Percentiles rank a stretch among this genome's conserved stretches.
These are phyloP conservation scores for Amanita rubescens DNA, from an alignment of 768 basidiomycete species.

Conservation along the genomic window DNA sequence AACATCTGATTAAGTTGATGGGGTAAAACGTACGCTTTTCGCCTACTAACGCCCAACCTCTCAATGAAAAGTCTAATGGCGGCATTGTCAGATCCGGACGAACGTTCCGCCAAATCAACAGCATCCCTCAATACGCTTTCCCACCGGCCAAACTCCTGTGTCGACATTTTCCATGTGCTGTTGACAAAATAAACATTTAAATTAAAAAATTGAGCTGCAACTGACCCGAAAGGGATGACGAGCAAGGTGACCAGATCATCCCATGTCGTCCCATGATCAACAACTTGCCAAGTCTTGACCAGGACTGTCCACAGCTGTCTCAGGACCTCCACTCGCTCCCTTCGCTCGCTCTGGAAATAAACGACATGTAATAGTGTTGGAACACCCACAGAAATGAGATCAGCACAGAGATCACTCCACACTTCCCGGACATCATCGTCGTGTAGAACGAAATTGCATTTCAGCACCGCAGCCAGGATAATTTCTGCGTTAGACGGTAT, in stretches of 20 bases:
- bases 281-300: slow-evolving; percentile 25
- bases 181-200: slow-evolving; percentile 5
- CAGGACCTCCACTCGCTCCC: slow-evolving; percentile 24
- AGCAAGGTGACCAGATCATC: slow-evolving; percentile 37
- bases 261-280: slow-evolving; percentile 25
- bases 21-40: background rate
- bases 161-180: slow-evolving; percentile 41
- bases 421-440: slow-evolving; percentile 28
- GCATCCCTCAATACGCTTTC: slow-evolving; percentile 25
- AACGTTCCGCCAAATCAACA: slow-evolving; percentile 17
- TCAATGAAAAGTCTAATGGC: slow-evolving; percentile 25
- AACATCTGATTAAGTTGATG: background rate
- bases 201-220: background rate
- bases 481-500: slow-evolving; percentile 37
- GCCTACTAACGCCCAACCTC: slow-evolving; percentile 16
- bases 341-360: slow-evolving; percentile 19
- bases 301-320: slow-evolving; percentile 43
- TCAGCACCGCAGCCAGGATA: slow-evolving; percentile 40
- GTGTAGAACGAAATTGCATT: slow-evolving; percentile 31
- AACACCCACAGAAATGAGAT: slow-evolving; percentile 35
- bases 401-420: slow-evolving; percentile 45
- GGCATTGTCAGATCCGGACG: slow-evolving; percentile 10
- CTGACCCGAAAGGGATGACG: slow-evolving; percentile 40
- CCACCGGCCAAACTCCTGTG: slow-evolving; percentile 38
- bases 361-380: slow-evolving; percentile 32